phyloP scores from a whole-genome alignment of 495 filamentous ascomycete species.

The Corynascus novoguineensis region DNA sequence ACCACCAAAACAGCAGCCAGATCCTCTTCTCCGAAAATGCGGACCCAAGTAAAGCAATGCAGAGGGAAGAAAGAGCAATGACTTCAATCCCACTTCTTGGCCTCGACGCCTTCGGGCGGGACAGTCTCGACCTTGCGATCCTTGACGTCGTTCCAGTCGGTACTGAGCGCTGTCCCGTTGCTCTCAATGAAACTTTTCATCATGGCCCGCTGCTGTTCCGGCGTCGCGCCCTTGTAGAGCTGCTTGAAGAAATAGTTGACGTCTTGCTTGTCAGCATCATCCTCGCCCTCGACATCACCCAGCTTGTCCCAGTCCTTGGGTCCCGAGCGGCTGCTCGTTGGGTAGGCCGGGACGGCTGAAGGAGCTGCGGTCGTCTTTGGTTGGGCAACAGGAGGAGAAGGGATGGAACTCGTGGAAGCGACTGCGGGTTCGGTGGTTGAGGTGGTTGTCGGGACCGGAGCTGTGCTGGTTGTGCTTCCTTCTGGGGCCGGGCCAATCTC shows the following conservation, averaged over 20 bases:
- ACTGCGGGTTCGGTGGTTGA: not conserved
- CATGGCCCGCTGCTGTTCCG: conserved; percentile 85
- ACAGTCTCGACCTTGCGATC: conserved; percentile 63
- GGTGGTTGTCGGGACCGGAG: not conserved
- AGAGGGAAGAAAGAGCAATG: too few species aligned
- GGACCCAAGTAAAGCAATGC: too few species aligned
- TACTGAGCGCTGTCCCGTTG: conserved; percentile 88
- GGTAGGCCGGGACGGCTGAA: conserved; percentile 58
- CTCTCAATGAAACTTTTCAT: conserved; percentile 96
- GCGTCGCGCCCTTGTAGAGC: conserved; percentile 71
- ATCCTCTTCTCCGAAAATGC: too few species aligned
- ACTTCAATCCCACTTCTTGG: conserved; percentile 55
- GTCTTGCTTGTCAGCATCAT: conserved; percentile 60
- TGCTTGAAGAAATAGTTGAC: conserved; percentile 88
- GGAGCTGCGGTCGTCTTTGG: not conserved
- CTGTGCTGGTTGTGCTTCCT: not conserved
- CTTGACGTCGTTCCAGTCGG: conserved; percentile 83
- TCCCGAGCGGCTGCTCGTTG: conserved; percentile 78
- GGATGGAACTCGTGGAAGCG: not conserved
- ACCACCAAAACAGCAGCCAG: too few species aligned
- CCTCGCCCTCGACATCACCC: conserved; percentile 40
- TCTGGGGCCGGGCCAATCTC: conserved; percentile 14
- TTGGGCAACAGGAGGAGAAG: not conserved
- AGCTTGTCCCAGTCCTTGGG: conserved; percentile 92
- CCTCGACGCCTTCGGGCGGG: conserved; percentile 72